Evolutionary conservation across 192 early-diverging fungal species (phyloP), one percentile per base, ranked within the genome.

Genomic region (Podila minutissima): DNA sequence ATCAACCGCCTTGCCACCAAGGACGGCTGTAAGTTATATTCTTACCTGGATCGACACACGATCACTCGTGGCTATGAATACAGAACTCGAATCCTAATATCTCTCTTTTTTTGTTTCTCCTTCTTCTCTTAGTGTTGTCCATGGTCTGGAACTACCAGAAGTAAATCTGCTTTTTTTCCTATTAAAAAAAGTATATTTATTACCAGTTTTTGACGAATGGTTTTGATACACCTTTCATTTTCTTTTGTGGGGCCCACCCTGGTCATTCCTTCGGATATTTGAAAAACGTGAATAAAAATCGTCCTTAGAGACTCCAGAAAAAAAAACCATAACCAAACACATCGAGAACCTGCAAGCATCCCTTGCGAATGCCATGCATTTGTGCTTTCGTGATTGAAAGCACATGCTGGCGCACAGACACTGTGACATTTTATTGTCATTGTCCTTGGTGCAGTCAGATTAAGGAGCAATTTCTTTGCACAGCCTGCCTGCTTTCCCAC

Each of bases 1-100:
- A 74, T 99, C 77, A 97, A 99, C 95, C 94, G 97, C 73, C 89
- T 99, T 62, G 92, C 95, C 74, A 89, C 90, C 83, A 74, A 86
- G 65, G 88, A 91, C 84, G 91, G 91, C 71, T 88, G 86, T 89
- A 86, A 81, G 86, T 85, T 20, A 46, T 58, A n/a, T 19, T n/a
- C 28, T 8, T 66, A 0, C 5, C 1, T 73, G 62, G 17, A 41
- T 17, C 22, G 3, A 0, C 29, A 29, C 3, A 38, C 12, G 49
- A 1, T 7, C 2, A 5, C 20, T 60, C 28, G 38, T 12, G 20
- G 8, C 7, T 29, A 11, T 20, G 41, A 26, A 62, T 24, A 26
- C 29, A 15, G 2, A 8, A n/a, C 4, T 67, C 29, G 20, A 35
- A 49, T 28, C n/a, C 49, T 67, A 67, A 13, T 41, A 1, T 37